Conservation (phyloP, 305 asterid genomes). For the Rubia balearica region DNA sequence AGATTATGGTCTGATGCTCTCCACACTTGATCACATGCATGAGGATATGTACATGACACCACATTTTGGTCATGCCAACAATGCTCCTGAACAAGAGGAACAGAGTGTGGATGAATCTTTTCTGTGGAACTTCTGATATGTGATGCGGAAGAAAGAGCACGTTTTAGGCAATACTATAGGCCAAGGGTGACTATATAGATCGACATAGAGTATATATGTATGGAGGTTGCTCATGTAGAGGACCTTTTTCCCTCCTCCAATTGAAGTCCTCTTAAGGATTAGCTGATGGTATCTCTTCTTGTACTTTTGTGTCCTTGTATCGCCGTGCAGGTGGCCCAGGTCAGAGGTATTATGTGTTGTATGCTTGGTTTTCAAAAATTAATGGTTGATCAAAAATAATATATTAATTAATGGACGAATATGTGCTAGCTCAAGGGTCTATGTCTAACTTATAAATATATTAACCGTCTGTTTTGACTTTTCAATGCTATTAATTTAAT, state of each 20-base stretch:
- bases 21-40: constrained; percentile 19
- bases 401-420: too few species aligned
- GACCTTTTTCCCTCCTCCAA: neutral
- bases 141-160: neutral
- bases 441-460: too few species aligned
- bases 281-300: neutral
- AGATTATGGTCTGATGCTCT: constrained; percentile 17
- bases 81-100: neutral
- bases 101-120: constrained; percentile 3
- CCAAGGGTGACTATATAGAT: neutral
- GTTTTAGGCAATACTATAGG: neutral
- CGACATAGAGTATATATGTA: neutral
- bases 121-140: neutral
- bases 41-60: constrained; percentile 22
- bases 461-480: too few species aligned
- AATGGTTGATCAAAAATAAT: neutral
- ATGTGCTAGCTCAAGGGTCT: too few species aligned
- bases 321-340: neutral
- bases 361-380: neutral
- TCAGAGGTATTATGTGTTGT: neutral
- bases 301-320: neutral
- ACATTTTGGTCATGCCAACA: constrained; percentile 4
- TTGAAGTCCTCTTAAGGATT: neutral
- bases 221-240: neutral
- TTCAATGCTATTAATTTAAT: too few species aligned